A percentile compares a stretch with the other conserved stretches of the same genome.
Evolutionary conservation across 2,329 filamentous ascomycete species (phyloP).

Genomic region (Fusarium sp.): DNA sequence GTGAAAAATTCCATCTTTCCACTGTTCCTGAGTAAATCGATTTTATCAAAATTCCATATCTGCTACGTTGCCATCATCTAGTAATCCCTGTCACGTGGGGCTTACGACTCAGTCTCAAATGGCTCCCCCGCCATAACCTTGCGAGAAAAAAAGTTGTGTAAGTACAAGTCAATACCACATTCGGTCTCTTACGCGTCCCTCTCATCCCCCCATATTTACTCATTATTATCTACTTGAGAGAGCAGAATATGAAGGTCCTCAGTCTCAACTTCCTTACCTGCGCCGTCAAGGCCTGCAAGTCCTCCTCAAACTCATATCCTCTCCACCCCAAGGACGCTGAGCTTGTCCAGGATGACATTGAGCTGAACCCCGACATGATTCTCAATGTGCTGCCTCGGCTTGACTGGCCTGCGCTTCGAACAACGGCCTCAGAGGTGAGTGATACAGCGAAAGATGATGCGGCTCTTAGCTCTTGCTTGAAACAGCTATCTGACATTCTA

Average conservation of each 20-base stretch:
- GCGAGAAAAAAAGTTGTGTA: conserved; percentile 48
- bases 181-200: not conserved
- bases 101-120: conserved; percentile 13
- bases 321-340: conserved; percentile 93
- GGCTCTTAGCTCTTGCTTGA: conserved; percentile 1
- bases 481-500: conserved; percentile 16
- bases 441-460: not conserved
- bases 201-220: not conserved
- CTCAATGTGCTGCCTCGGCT: conserved; percentile 85
- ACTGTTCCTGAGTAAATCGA: not conserved
- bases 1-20: conserved; percentile 1
- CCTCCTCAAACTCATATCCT: conserved; percentile 80
- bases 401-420: conserved; percentile 84
- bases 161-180: conserved; percentile 30
- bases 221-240: not conserved
- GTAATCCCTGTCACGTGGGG: conserved; percentile 47
- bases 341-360: conserved; percentile 85
- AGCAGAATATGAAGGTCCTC: conserved; percentile 81
- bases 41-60: not conserved
- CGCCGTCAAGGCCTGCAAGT: conserved; percentile 94
- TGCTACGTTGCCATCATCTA: too few relatives aligned
- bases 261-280: conserved; percentile 97
- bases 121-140: conserved; percentile 32
- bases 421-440: conserved; percentile 78
- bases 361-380: conserved; percentile 82